Evolutionary conservation across 192 early-diverging fungal genomes (phyloP).

Genomic region (Rhizoclosmatium sp.): DNA sequence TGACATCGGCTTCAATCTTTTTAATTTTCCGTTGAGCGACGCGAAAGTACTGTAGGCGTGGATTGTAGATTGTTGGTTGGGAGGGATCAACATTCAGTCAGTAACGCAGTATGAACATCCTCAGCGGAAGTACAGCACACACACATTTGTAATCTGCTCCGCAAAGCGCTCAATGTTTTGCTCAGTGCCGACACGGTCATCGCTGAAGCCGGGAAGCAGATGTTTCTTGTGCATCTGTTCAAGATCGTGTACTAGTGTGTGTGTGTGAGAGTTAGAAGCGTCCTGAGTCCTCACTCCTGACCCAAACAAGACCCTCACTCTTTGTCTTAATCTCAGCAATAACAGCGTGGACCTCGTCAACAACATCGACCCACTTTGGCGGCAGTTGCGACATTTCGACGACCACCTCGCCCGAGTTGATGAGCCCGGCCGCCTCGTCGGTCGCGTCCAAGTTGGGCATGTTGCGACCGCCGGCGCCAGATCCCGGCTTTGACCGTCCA

Average conservation of each 20-base stretch:
- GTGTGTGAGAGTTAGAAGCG: too few relatives aligned
- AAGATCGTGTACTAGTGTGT: conserved; percentile 68
- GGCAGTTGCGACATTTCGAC: conserved; percentile 91
- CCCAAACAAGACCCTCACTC: conserved; percentile 90
- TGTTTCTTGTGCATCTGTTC: conserved; percentile 87
- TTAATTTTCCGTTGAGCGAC: conserved; percentile 82
- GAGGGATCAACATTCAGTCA: background rate
- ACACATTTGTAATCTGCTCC: conserved; percentile 80
- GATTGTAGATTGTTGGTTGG: background rate
- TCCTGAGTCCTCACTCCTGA: too few relatives aligned
- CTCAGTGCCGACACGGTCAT: conserved; percentile 75
- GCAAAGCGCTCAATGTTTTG: conserved; percentile 83
- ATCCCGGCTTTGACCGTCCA: conserved; percentile 59
- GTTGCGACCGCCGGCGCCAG: conserved; percentile 51
- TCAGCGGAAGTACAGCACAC: conserved; percentile 9
- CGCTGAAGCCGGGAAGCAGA: conserved; percentile 87
- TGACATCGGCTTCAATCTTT: conserved; percentile 65
- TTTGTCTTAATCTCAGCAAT: background rate
- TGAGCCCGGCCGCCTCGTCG: conserved; percentile 58
- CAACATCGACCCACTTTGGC: conserved; percentile 77
- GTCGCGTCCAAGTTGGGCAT: conserved; percentile 50
- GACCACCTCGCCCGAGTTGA: conserved; percentile 79
- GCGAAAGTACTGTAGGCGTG: conserved; percentile 75
- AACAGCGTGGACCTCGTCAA: background rate
- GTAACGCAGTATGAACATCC: conserved; percentile 22